Percentiles rank a stretch among this genome's conserved stretches.
phyloP scores from a whole-genome alignment of 495 filamentous ascomycete genomes.

The Schizothecium vesticola region DNA sequence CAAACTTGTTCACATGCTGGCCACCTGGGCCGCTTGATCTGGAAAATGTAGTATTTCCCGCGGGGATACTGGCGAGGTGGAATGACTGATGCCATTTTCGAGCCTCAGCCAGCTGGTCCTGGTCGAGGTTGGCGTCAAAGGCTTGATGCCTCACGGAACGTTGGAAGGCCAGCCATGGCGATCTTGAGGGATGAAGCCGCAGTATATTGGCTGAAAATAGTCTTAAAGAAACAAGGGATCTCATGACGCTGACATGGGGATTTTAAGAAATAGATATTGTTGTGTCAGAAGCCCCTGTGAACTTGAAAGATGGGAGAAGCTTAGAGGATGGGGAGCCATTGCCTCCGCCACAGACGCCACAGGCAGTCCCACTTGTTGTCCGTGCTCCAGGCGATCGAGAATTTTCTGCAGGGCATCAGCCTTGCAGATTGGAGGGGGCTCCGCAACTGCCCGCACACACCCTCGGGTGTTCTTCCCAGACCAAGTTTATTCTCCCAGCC shows the following conservation, averaged over 20 bases:
- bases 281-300: not conserved
- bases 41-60: constrained; percentile 65
- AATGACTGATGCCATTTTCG: constrained; percentile 71
- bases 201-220: not conserved
- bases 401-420: constrained; percentile 12
- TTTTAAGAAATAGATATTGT: not conserved
- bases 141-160: constrained; percentile 32
- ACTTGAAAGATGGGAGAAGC: not conserved
- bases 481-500: not conserved
- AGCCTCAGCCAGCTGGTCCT: constrained; percentile 62
- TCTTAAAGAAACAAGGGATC: not conserved
- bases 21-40: constrained; percentile 90
- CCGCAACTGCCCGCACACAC: constrained; percentile 1
- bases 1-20: constrained; percentile 95
- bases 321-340: too few relatives aligned
- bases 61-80: constrained; percentile 57
- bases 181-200: not conserved
- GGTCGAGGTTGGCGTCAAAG: constrained; percentile 36
- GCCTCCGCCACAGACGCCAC: not conserved
- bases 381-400: not conserved
- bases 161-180: constrained; percentile 4
- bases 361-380: not conserved
- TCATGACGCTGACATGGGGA: not conserved
- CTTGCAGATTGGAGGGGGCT: constrained; percentile 4
- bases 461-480: not conserved